Evolutionary conservation across 768 basidiomycete genomes (phyloP).

Genomic region (Austroboletus festivus): DNA sequence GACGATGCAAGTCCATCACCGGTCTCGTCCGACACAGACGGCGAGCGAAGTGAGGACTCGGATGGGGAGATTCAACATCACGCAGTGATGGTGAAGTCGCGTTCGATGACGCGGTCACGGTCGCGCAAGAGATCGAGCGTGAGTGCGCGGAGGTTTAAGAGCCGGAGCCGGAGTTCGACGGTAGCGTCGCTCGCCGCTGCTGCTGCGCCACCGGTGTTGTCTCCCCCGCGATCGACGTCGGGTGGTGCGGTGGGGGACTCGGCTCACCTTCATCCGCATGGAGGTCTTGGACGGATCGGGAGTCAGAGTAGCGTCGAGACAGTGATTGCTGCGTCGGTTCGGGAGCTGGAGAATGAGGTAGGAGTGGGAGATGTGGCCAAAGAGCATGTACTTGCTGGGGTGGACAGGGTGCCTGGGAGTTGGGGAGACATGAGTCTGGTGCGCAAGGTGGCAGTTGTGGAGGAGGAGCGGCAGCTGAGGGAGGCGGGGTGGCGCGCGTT

Average conservation of each 20-base stretch:
- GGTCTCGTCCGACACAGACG: slow-evolving; percentile 63
- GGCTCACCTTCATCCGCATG: slow-evolving; percentile 19
- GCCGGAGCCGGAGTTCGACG: slow-evolving; percentile 63
- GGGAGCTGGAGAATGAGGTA: slow-evolving; percentile 33
- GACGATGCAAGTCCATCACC: slow-evolving; percentile 53
- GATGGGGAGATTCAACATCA: slow-evolving; percentile 6
- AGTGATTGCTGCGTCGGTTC: slow-evolving; percentile 55
- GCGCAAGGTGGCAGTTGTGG: slow-evolving; percentile 29
- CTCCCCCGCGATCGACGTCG: slow-evolving; percentile 17
- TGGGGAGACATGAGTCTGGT: slow-evolving; percentile 28
- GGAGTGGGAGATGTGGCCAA: slow-evolving; percentile 18
- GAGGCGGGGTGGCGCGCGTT: slow-evolving; percentile 58
- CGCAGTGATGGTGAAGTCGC: slow-evolving; percentile 5
- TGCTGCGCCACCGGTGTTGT: slow-evolving; percentile 34
- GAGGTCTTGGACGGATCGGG: slow-evolving; percentile 40
- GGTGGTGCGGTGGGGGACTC: slow-evolving; percentile 5
- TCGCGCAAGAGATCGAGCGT: slow-evolving; percentile 30
- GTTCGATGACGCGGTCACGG: slow-evolving; percentile 30
- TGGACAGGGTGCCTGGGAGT: slow-evolving; percentile 24
- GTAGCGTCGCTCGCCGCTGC: slow-evolving; percentile 58
- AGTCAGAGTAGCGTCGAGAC: slow-evolving; percentile 72
- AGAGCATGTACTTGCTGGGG: slow-evolving; percentile 24
- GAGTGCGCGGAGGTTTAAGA: slow-evolving; percentile 22
- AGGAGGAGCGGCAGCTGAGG: slow-evolving; percentile 49
- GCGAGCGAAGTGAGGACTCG: slow-evolving; percentile 37